Evolutionary conservation across 1,284 basidiomycete species (phyloP).

Genomic region (Bjerkandera adusta): DNA sequence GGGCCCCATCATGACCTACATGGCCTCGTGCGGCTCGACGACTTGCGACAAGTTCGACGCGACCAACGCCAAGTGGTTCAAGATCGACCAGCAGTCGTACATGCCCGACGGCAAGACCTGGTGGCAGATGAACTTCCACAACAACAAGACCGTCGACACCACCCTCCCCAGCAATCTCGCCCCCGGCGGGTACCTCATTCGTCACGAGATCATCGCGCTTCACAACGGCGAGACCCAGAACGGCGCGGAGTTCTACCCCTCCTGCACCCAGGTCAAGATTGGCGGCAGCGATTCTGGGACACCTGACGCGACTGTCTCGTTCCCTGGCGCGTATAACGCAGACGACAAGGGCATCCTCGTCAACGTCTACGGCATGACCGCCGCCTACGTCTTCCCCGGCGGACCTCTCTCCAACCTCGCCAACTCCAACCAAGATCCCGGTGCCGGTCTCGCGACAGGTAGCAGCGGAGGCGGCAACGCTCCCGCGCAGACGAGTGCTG

Average conservation of each 20-base stretch:
- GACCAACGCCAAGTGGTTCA: conserved; percentile 66
- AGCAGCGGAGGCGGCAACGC: no score
- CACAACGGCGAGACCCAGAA: conserved; percentile 48
- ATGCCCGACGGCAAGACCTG: conserved; percentile 32
- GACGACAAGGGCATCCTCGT: conserved; percentile 57
- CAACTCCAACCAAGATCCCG: no score
- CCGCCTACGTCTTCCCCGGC: not conserved
- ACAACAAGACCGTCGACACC: conserved; percentile 37
- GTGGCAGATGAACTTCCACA: conserved; percentile 41
- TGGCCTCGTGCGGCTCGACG: conserved; percentile 57
- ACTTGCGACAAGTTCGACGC: conserved; percentile 62
- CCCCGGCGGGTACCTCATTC: conserved; percentile 64
- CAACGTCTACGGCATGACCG: not conserved
- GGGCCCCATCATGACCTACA: conserved; percentile 71
- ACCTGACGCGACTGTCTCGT: conserved; percentile 48
- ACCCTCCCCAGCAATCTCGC: conserved; percentile 53
- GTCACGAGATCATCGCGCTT: conserved; percentile 67
- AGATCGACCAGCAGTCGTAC: conserved; percentile 49
- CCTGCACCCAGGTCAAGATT: conserved; percentile 58
- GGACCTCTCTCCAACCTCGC: not conserved
- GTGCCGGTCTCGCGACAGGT: no score
- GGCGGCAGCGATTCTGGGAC: conserved; percentile 47
- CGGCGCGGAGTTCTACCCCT: conserved; percentile 71
- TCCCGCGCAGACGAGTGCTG: no score
- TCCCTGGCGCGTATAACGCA: conserved; percentile 69